Evolutionary conservation across 108 stramenopile genomes (phyloP).

Genomic region (Skeletonema marinoi): DNA sequence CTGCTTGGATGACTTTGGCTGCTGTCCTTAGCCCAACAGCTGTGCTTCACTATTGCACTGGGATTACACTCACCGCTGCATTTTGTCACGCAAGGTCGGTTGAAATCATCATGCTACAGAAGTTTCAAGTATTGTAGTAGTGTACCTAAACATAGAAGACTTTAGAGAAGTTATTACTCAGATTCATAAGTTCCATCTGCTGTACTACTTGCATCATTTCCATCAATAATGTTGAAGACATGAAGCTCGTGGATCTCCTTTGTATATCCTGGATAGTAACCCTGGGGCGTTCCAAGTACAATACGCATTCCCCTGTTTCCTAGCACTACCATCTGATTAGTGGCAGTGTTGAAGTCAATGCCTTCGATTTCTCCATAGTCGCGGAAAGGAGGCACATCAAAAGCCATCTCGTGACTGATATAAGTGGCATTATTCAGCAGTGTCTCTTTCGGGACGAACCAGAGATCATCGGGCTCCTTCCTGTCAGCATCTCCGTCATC

Average conservation of each 20-base stretch:
- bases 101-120: slow-evolving; percentile 8
- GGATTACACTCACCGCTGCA: slow-evolving; percentile 37
- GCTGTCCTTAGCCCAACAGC: slow-evolving; percentile 42
- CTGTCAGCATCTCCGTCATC: no score
- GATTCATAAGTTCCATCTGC: background rate
- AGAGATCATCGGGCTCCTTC: no score
- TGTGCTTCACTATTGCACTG: slow-evolving; percentile 41
- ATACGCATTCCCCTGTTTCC: background rate
- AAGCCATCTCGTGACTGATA: background rate
- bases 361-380: slow-evolving; percentile 1
- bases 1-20: slow-evolving; percentile 14
- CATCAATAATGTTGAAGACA: no score
- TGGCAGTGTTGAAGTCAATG: background rate
- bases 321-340: background rate
- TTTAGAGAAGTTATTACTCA: background rate
- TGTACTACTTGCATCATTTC: no score
- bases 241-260: no score
- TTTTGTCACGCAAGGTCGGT: slow-evolving; percentile 24
- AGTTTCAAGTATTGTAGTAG: background rate
- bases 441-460: background rate
- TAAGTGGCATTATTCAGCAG: background rate
- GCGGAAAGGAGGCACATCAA: background rate
- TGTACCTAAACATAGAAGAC: background rate
- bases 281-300: background rate
- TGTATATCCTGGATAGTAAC: no score